Evolutionary conservation across 1,139 yeast species (phyloP).

Genomic region (Sugiyamaella neomexicana): DNA sequence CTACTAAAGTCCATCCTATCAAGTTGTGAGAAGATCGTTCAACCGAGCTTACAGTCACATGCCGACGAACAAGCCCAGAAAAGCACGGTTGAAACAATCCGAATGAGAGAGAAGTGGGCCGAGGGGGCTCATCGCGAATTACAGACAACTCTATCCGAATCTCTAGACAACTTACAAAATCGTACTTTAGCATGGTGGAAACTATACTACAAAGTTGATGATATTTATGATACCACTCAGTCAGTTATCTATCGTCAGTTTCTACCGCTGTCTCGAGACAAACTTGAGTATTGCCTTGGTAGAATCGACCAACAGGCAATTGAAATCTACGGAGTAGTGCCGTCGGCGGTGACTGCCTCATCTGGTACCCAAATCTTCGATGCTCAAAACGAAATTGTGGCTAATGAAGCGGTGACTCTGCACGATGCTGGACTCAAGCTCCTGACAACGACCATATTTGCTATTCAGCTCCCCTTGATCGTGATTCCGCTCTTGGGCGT

Average conservation of each 20-base stretch:
- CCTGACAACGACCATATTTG: slow-evolving; percentile 35
- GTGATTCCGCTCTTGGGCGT: slow-evolving; percentile 39
- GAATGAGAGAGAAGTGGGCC: slow-evolving; percentile 40
- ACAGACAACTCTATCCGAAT: slow-evolving; percentile 36
- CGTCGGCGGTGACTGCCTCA: slow-evolving; percentile 11
- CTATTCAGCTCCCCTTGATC: slow-evolving; percentile 41
- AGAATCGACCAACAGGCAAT: slow-evolving; percentile 38
- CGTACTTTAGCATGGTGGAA: slow-evolving; percentile 43
- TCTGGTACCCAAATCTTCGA: slow-evolving; percentile 21
- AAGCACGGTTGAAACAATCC: slow-evolving; percentile 27
- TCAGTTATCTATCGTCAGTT: slow-evolving; percentile 28
- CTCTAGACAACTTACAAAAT: slow-evolving; percentile 29
- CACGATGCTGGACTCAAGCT: slow-evolving; percentile 36
- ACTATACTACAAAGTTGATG: slow-evolving; percentile 42
- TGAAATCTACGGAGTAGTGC: slow-evolving; percentile 25
- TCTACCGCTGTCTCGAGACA: slow-evolving; percentile 36
- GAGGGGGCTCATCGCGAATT: slow-evolving; percentile 42
- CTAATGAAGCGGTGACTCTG: slow-evolving; percentile 29
- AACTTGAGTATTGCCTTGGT: slow-evolving; percentile 39
- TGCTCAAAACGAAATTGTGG: slow-evolving; percentile 20
- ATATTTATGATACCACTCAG: slow-evolving; percentile 35
- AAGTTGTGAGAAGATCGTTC: slow-evolving; percentile 35
- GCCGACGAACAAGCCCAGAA: slow-evolving; percentile 21
- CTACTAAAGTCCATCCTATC: slow-evolving; percentile 32
- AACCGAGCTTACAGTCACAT: slow-evolving; percentile 21